phyloP scores from a whole-genome alignment of 805 yeast species.

The Wickerhamomyces subpelliculosus region DNA sequence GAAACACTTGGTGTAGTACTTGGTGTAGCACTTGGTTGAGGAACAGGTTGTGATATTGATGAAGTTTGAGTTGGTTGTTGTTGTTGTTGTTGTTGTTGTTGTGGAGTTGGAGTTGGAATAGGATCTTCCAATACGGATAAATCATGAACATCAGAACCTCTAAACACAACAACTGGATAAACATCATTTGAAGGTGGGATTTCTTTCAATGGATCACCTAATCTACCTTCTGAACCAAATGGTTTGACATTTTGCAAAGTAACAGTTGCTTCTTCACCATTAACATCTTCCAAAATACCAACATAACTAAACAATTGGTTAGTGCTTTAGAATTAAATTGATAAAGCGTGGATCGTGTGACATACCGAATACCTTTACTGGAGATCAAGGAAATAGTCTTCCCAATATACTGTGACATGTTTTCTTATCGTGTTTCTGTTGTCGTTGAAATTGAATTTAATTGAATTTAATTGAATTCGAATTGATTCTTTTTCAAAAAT shows the following conservation, averaged over 20 bases:
- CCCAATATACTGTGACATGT: constrained; percentile 90
- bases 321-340: constrained; percentile 23
- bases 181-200: constrained; percentile 62
- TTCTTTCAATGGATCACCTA: constrained; percentile 61
- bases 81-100: constrained; percentile 5
- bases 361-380: constrained; percentile 60
- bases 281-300: constrained; percentile 80
- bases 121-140: constrained; percentile 74
- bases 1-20: not conserved
- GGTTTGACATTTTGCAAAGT: constrained; percentile 74
- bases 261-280: constrained; percentile 86
- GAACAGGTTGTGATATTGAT: constrained; percentile 11
- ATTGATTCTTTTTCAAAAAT: no score
- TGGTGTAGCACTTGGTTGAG: constrained; percentile 2
- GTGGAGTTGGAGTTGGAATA: constrained; percentile 21
- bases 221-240: constrained; percentile 89
- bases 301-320: constrained; percentile 54
- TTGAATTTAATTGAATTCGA: not conserved
- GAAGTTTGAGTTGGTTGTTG: constrained; percentile 14
- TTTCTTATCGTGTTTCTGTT: not conserved
- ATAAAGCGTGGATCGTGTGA: constrained; percentile 13
- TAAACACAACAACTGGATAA: constrained; percentile 73
- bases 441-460: no score
- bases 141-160: constrained; percentile 90
- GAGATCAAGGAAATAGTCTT: constrained; percentile 79